Conservation (phyloP, 768 basidiomycete genomes). For the Artomyces pyxidatus region DNA sequence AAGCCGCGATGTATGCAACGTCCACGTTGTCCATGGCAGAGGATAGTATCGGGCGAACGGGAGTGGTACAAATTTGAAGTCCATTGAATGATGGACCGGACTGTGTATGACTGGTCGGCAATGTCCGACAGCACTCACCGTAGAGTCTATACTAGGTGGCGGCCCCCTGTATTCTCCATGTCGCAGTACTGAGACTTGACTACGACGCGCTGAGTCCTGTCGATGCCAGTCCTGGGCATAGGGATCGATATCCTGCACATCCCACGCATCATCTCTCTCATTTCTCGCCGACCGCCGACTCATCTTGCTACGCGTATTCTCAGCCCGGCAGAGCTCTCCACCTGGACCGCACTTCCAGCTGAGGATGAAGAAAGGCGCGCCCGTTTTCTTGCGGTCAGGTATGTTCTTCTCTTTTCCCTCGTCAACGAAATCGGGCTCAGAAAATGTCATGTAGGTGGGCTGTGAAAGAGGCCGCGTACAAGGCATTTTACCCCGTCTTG, state of each 20-base stretch:
- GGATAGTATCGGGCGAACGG: conserved; percentile 1
- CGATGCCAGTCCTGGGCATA: conserved; percentile 62
- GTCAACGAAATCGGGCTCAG: too few relatives aligned
- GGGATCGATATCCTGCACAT: conserved; percentile 70
- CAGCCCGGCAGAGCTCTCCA: conserved; percentile 34
- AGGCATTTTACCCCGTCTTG: conserved; percentile 61
- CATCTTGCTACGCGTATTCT: conserved; percentile 58
- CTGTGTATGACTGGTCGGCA: background rate
- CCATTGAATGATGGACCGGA: background rate
- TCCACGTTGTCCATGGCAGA: conserved; percentile 4
- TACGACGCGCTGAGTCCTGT: background rate
- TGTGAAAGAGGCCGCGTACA: conserved; percentile 82
- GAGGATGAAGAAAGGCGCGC: conserved; percentile 19
- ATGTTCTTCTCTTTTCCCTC: conserved; percentile 21
- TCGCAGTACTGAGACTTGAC: too few relatives aligned
- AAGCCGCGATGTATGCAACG: conserved; percentile 37
- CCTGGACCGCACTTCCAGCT: conserved; percentile 31
- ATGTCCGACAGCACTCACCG: too few relatives aligned
- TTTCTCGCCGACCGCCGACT: conserved; percentile 37
- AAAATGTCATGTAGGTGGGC: conserved; percentile 51
- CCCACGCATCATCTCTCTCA: conserved; percentile 51
- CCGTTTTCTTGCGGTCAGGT: conserved; percentile 72
- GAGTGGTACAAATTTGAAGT: background rate
- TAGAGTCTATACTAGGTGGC: background rate
- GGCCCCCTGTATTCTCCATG: background rate